These are phyloP conservation scores for Sicyos edulis DNA, from an alignment of 306 rosid species.

Conservation along the genomic window DNA sequence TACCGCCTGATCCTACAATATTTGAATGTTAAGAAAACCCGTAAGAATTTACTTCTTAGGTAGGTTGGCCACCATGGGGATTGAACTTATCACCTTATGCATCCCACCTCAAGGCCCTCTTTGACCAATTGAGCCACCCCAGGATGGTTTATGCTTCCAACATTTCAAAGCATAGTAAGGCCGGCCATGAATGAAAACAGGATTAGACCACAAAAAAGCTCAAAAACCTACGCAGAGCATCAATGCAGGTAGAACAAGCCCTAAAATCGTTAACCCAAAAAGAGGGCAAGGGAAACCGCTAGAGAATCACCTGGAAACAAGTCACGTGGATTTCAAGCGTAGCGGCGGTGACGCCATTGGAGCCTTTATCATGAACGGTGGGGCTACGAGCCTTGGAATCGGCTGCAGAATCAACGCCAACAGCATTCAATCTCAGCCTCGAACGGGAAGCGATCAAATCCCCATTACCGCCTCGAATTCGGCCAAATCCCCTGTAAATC, in stretches of 20 bases:
- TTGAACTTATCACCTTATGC: too few relatives aligned
- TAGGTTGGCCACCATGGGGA: too few relatives aligned
- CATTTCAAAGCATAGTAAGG: neutral
- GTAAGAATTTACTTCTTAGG: too few relatives aligned
- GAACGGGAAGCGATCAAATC: slow-evolving; percentile 32
- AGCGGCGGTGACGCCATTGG: slow-evolving; percentile 26
- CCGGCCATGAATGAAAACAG: neutral
- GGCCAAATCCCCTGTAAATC: slow-evolving; percentile 29
- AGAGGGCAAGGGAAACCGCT: neutral
- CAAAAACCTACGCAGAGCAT: neutral
- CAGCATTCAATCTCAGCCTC: slow-evolving; percentile 47
- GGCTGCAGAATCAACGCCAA: slow-evolving; percentile 23
- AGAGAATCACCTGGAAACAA: slow-evolving; percentile 72
- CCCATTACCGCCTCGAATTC: slow-evolving; percentile 27
- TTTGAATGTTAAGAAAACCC: too few relatives aligned
- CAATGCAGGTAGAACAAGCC: neutral
- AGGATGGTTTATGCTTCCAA: too few relatives aligned
- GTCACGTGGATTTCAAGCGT: slow-evolving; percentile 67
- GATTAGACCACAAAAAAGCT: neutral
- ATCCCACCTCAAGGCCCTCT: too few relatives aligned
- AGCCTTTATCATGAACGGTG: slow-evolving; percentile 33
- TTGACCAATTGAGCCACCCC: too few relatives aligned
- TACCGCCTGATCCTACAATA: too few relatives aligned
- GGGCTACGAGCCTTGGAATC: slow-evolving; percentile 24
- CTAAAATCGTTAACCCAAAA: neutral